Conservation (phyloP, 371 early-diverging fungal genomes). For the Funneliformis caledonium region DNA sequence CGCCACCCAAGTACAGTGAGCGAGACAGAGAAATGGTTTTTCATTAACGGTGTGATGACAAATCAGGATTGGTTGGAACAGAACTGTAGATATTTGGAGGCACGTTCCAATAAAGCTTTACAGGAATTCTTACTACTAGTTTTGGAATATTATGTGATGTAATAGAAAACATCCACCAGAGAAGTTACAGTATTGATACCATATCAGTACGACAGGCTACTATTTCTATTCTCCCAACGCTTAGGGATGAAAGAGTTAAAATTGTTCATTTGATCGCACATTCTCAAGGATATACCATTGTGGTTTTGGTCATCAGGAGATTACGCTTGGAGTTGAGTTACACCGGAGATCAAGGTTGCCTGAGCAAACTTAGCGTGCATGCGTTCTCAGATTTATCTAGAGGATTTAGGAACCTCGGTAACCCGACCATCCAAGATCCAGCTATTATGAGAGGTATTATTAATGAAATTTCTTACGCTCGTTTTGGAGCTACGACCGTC, state of each 20-base stretch:
- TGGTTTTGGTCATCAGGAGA: neutral
- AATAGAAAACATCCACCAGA: neutral
- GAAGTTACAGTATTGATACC: neutral
- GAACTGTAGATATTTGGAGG: conserved; percentile 14
- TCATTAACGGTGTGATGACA: too few species aligned
- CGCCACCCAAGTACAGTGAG: too few species aligned
- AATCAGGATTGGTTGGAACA: conserved; percentile 1
- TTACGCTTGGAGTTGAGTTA: conserved; percentile 4
- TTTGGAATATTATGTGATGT: conserved; percentile 7
- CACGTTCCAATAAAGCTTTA: conserved; percentile 7
- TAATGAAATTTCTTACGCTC: neutral
- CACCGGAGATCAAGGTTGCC: neutral
- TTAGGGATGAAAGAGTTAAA: conserved; percentile 17
- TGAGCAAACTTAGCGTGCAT: conserved; percentile 23
- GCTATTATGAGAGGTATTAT: conserved; percentile 5
- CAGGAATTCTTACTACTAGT: conserved; percentile 10
- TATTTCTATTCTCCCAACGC: neutral
- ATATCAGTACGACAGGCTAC: neutral
- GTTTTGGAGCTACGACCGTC: neutral
- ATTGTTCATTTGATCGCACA: neutral
- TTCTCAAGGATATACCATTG: conserved; percentile 21
- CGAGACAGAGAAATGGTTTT: too few species aligned
- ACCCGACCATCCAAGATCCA: neutral
- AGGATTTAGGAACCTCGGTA: neutral
- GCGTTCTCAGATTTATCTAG: conserved; percentile 9